These are phyloP conservation scores for Penicillium sp. DNA, from an alignment of 2,329 filamentous ascomycete genomes.

Conservation along the genomic window DNA sequence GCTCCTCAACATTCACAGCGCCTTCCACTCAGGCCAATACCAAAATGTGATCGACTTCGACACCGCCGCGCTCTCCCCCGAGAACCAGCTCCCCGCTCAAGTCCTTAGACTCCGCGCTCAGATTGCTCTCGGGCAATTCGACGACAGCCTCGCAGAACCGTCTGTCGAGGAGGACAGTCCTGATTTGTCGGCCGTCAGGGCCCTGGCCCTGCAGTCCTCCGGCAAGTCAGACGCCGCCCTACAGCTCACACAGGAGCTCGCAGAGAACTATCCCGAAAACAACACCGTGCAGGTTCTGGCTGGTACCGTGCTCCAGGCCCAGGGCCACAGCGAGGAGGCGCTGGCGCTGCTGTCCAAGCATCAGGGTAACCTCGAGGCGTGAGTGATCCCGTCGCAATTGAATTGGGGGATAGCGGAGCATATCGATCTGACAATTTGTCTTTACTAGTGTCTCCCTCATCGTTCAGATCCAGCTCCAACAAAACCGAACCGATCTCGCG, in stretches of 20 bases:
- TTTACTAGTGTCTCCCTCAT: slow-evolving; percentile 70
- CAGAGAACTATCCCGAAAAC: slow-evolving; percentile 68
- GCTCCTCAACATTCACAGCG: slow-evolving; percentile 66
- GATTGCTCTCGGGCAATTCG: slow-evolving; percentile 75
- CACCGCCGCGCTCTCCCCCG: slow-evolving; percentile 71
- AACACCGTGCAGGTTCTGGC: slow-evolving; percentile 75
- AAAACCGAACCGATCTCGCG: slow-evolving; percentile 88
- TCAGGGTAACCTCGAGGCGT: slow-evolving; percentile 78
- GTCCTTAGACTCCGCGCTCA: slow-evolving; percentile 78
- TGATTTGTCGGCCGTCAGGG: slow-evolving; percentile 73
- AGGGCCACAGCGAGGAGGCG: slow-evolving; percentile 81
- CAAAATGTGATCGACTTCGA: slow-evolving; percentile 83
- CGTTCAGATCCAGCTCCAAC: slow-evolving; percentile 85
- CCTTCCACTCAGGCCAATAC: slow-evolving; percentile 77
- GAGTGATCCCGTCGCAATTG: slow-evolving; percentile 39
- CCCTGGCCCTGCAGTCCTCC: slow-evolving; percentile 66
- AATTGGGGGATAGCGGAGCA: not conserved
- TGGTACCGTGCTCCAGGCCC: slow-evolving; percentile 77
- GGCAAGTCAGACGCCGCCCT: slow-evolving; percentile 65
- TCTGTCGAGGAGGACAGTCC: slow-evolving; percentile 65
- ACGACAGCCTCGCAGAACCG: slow-evolving; percentile 67
- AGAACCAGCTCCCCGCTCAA: slow-evolving; percentile 73
- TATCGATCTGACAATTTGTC: slow-evolving; percentile 11
- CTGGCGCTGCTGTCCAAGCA: slow-evolving; percentile 76
- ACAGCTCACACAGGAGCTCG: slow-evolving; percentile 64